phyloP scores from a whole-genome alignment of 2,329 filamentous ascomycete genomes.

The Biscogniauxia mediterranea region DNA sequence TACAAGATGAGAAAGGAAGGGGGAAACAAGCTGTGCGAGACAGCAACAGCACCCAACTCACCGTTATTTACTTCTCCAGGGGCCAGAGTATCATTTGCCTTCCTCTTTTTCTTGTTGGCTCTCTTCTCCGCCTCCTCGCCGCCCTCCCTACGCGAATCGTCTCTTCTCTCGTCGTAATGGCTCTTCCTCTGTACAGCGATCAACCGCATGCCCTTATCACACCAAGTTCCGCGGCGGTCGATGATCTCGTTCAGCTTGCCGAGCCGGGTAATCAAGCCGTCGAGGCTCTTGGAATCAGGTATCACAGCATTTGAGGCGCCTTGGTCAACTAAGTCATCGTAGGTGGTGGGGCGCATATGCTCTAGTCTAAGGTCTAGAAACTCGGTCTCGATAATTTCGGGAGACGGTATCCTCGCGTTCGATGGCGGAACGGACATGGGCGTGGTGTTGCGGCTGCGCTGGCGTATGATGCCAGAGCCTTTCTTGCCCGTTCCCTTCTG shows the following conservation, averaged over 20 bases:
- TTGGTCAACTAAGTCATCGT: constrained; percentile 69
- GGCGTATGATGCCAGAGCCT: constrained; percentile 58
- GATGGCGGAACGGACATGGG: constrained; percentile 54
- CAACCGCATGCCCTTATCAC: constrained; percentile 71
- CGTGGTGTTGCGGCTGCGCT: constrained; percentile 75
- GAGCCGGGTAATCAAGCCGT: constrained; percentile 62
- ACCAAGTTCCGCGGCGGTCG: constrained; percentile 64
- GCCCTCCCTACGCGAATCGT: constrained; percentile 51
- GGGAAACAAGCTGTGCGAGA: too few relatives aligned
- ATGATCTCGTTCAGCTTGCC: constrained; percentile 64
- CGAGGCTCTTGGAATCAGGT: constrained; percentile 62
- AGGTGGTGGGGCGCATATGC: constrained; percentile 57
- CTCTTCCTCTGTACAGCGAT: constrained; percentile 65
- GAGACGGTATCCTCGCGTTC: constrained; percentile 43
- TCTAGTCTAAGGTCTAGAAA: constrained; percentile 65
- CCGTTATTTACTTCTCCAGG: constrained; percentile 49
- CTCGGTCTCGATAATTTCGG: constrained; percentile 57
- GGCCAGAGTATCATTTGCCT: constrained; percentile 60
- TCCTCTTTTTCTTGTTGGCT: constrained; percentile 75
- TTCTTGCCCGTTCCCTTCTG: constrained; percentile 68
- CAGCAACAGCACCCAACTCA: constrained; percentile 15
- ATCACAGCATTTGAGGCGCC: constrained; percentile 55
- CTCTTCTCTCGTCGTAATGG: constrained; percentile 52
- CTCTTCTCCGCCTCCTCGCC: constrained; percentile 50
- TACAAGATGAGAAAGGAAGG: constrained; percentile 1